phyloP scores from a whole-genome alignment of 805 yeast genomes.

The Saccharomycopsis schoenii region DNA sequence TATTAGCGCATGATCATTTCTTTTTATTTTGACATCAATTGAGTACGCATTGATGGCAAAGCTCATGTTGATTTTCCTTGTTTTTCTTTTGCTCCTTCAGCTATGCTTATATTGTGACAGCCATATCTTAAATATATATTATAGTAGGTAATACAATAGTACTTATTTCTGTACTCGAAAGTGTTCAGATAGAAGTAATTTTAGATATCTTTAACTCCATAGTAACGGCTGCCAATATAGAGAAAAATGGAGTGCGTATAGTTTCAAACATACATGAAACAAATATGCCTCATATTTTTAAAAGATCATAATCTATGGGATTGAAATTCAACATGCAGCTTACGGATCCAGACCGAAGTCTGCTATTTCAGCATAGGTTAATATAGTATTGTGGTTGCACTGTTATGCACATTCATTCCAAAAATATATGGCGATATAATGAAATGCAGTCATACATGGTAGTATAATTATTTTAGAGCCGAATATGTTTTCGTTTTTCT shows the following conservation, averaged over 20 bases:
- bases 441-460: background rate
- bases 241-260: background rate
- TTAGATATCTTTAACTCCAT: too few species aligned
- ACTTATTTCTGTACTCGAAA: too few species aligned
- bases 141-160: too few species aligned
- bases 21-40: too few species aligned
- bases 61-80: too few species aligned
- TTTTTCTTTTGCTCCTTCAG: too few species aligned
- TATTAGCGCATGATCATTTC: too few species aligned
- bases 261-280: background rate
- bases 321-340: background rate
- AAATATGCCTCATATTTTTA: background rate
- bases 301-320: background rate
- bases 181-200: too few species aligned
- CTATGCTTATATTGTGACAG: too few species aligned
- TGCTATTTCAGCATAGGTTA: background rate
- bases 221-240: too few species aligned
- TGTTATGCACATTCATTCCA: background rate
- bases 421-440: background rate
- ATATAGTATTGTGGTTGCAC: background rate
- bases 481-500: background rate
- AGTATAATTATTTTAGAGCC: background rate
- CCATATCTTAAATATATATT: too few species aligned
- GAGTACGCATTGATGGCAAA: too few species aligned
- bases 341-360: background rate